Base-by-base conservation (phyloP, 2,329 filamentous ascomycete species). In the Chaetothyriales sp. region DNA sequence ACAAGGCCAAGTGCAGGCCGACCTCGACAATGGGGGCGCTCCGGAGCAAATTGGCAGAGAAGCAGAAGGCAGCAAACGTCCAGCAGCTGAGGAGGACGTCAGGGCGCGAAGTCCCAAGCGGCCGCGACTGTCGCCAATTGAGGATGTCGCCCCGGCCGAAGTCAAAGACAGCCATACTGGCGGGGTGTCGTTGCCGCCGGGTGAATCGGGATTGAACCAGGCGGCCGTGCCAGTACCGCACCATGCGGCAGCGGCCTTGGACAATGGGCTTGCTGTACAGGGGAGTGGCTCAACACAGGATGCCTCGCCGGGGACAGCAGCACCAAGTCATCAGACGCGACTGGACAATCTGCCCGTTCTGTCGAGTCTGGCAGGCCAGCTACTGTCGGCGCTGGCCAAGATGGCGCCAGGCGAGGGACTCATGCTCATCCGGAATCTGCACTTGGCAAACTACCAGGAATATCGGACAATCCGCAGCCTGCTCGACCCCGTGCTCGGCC, bases 401-500 rank as follows among this genome's bases (percentile, higher is more conserved):
- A 40, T 61, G 28, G 56, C 53, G 20, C 46, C 57, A 29, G 18
- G 8, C 22, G 58, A 81, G 76, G 79, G 37, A 71, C 79, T 47
- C 71, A 73, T 28, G 7, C 75, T 81, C 54, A 74, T 80, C 29
- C 75, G 73, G 2, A 70, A 76, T 43, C 74, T 73, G 15, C 72
- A 76, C 18, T 76, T 75, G 1, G 73, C 77, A 52, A 71, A 73
- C 56, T 77, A 77, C 7, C 77, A 82, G 62, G 77, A 78, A n/a
- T 83, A 82, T 64, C 70, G 73, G 3, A 78, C 76, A 1, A 69
- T 82, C 62, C 78, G 79, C 58, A 77, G 75, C 4, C 68, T 82
- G 6, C 83, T 83, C 57, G 77, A 81, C 54, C 77, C 81, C 56
- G 80, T 77, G 0, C 80, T 81, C 56, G 75, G 78, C 55, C 73